These are phyloP conservation scores for Chrysoporthe cubensis DNA, from an alignment of 2,329 filamentous ascomycete genomes.

Conservation along the genomic window DNA sequence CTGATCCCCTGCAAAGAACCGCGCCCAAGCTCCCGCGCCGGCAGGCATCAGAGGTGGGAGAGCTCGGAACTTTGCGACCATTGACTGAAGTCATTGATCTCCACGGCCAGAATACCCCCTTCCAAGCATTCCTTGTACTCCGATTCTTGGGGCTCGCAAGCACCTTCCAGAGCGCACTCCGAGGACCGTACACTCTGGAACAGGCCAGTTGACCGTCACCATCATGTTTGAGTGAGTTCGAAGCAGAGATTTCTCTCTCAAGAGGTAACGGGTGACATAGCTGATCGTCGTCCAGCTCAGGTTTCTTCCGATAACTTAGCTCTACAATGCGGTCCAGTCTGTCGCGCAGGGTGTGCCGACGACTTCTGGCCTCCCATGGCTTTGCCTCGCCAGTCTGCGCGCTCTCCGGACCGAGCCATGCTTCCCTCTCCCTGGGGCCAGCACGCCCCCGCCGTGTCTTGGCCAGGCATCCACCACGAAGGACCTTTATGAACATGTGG, in stretches of 20 bases:
- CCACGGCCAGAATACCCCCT: neutral
- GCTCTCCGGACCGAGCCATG: slow-evolving; percentile 20
- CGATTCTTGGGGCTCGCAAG: neutral
- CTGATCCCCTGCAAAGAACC: neutral
- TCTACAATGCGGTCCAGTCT: slow-evolving; percentile 61
- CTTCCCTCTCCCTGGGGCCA: slow-evolving; percentile 26
- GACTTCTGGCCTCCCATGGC: slow-evolving; percentile 55
- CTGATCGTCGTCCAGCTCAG: slow-evolving; percentile 18
- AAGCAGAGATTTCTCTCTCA: neutral
- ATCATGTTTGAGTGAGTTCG: slow-evolving; percentile 23
- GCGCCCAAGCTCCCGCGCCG: slow-evolving; percentile 23
- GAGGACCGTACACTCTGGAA: neutral
- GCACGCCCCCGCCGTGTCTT: slow-evolving; percentile 8
- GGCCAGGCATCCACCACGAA: slow-evolving; percentile 18
- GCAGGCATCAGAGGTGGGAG: slow-evolving; percentile 10
- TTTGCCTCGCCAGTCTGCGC: slow-evolving; percentile 38
- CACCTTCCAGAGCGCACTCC: neutral
- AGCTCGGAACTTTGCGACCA: slow-evolving; percentile 15
- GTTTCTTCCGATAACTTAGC: slow-evolving; percentile 17
- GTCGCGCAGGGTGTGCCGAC: slow-evolving; percentile 62
- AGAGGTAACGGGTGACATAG: neutral
- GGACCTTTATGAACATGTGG: slow-evolving; percentile 57
- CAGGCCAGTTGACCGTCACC: slow-evolving; percentile 22
- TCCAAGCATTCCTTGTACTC: neutral
- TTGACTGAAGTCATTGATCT: slow-evolving; percentile 21